Evolutionary conservation across 2,329 filamentous ascomycete genomes (phyloP), one percentile per base, ranked within the genome.

Genomic region (Cercospora berteroae): DNA sequence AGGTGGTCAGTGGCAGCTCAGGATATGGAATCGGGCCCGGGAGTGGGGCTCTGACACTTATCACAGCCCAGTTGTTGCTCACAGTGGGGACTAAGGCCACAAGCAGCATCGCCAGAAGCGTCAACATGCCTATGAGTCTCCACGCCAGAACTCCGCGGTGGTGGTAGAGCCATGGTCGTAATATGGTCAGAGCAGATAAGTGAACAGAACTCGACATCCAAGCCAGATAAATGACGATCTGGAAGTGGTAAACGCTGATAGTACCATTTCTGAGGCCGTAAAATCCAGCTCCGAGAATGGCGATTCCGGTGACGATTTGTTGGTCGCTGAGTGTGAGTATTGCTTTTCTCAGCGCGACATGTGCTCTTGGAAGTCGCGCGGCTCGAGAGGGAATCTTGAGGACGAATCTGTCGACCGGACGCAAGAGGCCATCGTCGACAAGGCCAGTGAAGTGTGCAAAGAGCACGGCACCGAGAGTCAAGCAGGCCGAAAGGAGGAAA

Each of bases 151-250:
- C 62, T 4, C 25, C 27, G 2, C 36, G 57, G n/a, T 69, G 57
- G n/a, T 60, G 57, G n/a, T 67, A 67, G 7, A 73, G 23, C 27
- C 44, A 65, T 8, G 69, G 63, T 23, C 68, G 50, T 7, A 74
- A 50, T 1, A 73, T 36, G 0, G 71, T 72, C 10, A 74, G 57
- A 0, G 72, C 71, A 1, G 65, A 67, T 4, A 74, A 61, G 52
- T 74, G 70, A 6, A 73, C 71, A 12, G 63, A 64, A 10, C 70
- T 72, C 16, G 64, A 66, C 67, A 73, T 69, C 72, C 69, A 72
- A 0, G 69, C 71, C 25, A 74, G 62, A 18, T 70, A 72, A 1
- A 73, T 63, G n/a, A 73, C 59, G 9, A 62, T 69, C 20, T 70
- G 66, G 39, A 68, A 74, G 55, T 74, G 72, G 25, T 65, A 66